A percentile compares a stretch with the other conserved stretches of the same genome.
Evolutionary conservation across 176 grass and related monocot species (phyloP).

Genomic region (Hsuehochloa calcarea): DNA sequence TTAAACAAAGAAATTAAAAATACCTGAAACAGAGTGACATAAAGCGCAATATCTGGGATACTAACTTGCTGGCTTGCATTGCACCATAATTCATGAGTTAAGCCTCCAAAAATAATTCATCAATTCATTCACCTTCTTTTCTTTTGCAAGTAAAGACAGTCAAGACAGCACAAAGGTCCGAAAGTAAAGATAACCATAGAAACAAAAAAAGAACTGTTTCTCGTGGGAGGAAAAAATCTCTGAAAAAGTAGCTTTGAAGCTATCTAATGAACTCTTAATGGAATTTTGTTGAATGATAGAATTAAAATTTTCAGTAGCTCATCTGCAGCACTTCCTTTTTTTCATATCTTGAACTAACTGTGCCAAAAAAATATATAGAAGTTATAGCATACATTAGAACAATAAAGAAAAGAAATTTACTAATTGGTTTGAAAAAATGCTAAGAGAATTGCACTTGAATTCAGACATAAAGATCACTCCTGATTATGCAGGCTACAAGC

Average conservation of each 20-base stretch:
- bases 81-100: background rate
- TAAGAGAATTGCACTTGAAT: background rate
- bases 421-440: background rate
- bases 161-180: background rate
- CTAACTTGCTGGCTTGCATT: background rate
- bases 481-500: constrained; percentile 11
- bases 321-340: background rate
- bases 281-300: background rate
- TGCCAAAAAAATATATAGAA: background rate
- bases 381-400: background rate
- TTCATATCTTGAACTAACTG: background rate
- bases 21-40: constrained; percentile 1
- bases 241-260: background rate
- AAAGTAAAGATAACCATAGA: background rate
- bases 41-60: background rate
- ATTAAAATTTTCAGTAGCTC: background rate
- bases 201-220: background rate
- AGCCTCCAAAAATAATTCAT: background rate
- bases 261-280: background rate
- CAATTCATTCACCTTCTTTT: background rate
- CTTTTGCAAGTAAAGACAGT: background rate
- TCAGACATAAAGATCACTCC: background rate
- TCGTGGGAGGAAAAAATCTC: background rate
- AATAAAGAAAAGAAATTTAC: background rate
- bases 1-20: background rate